Conservation (phyloP, 306 rosid genomes). For the Ormosia semicastrata region DNA sequence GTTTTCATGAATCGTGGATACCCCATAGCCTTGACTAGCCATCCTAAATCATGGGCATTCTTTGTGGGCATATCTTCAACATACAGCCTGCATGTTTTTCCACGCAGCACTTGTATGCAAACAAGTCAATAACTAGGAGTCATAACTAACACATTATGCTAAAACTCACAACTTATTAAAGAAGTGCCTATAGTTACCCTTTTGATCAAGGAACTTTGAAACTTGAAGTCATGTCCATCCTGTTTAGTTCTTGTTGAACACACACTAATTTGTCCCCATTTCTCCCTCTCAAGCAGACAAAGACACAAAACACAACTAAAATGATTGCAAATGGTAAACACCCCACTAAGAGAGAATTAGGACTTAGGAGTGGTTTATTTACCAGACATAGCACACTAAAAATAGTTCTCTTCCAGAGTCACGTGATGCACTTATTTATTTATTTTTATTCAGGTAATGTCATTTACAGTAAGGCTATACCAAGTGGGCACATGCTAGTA, state of each 20-base stretch:
- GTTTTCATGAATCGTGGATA: conserved; percentile 13
- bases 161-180: not conserved
- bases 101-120: not conserved
- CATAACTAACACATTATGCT: not conserved
- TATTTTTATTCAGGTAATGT: not conserved
- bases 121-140: not conserved
- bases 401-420: not conserved
- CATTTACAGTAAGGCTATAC: not conserved
- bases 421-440: not conserved
- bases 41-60: not conserved
- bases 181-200: not conserved
- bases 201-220: not conserved
- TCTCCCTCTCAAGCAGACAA: not conserved
- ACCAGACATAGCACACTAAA: not conserved
- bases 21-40: not conserved
- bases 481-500: not conserved
- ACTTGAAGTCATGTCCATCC: not conserved
- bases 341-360: not conserved
- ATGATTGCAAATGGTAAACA: not conserved
- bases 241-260: not conserved
- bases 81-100: not conserved
- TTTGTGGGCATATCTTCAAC: not conserved
- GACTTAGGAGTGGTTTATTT: not conserved
- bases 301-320: not conserved
- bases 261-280: not conserved